Percentiles rank a stretch among this genome's conserved stretches.
Conservation (phyloP, 2,329 filamentous ascomycete species). For the Colletotrichum graminicola region DNA sequence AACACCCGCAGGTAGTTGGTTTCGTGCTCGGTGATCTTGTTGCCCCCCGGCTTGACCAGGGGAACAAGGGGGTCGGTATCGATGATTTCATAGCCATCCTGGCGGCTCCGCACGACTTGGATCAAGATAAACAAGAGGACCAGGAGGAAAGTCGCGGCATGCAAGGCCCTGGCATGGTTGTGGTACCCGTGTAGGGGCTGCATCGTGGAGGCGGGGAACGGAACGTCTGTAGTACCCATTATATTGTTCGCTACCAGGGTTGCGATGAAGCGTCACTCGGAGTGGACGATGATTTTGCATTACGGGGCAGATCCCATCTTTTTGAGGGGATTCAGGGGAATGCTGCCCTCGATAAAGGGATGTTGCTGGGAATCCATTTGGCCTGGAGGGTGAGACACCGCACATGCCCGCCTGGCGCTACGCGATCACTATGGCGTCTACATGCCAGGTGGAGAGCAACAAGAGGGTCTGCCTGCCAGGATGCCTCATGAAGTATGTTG, state of each 20-base stretch:
- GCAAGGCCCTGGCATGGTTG: conserved; percentile 34
- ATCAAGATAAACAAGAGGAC: conserved; percentile 35
- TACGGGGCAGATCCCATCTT: conserved; percentile 6
- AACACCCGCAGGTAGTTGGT: conserved; percentile 24
- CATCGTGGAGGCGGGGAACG: conserved; percentile 13
- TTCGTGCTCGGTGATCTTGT: not conserved
- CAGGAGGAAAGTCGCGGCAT: conserved; percentile 35
- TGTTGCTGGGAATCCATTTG: conserved; percentile 28
- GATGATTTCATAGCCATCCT: conserved; percentile 31
- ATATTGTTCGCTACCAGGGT: conserved; percentile 7
- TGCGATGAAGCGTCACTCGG: conserved; percentile 19
- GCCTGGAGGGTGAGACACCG: conserved; percentile 12
- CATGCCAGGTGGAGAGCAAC: conserved; percentile 12
- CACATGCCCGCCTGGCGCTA: conserved; percentile 1
- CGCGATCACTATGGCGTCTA: not conserved
- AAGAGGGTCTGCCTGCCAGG: not conserved
- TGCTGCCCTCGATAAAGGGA: conserved; percentile 37
- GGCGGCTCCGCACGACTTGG: conserved; percentile 23
- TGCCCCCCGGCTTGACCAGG: conserved; percentile 17
- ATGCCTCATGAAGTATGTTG: not conserved
- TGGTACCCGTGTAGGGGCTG: conserved; percentile 27
- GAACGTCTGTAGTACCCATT: conserved; percentile 12
- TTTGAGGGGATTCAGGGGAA: conserved; percentile 37
- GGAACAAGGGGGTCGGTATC: conserved; percentile 33
- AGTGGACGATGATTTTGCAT: not conserved